Conservation (phyloP, 2,329 filamentous ascomycete genomes). For the Colletotrichum tropicale region DNA sequence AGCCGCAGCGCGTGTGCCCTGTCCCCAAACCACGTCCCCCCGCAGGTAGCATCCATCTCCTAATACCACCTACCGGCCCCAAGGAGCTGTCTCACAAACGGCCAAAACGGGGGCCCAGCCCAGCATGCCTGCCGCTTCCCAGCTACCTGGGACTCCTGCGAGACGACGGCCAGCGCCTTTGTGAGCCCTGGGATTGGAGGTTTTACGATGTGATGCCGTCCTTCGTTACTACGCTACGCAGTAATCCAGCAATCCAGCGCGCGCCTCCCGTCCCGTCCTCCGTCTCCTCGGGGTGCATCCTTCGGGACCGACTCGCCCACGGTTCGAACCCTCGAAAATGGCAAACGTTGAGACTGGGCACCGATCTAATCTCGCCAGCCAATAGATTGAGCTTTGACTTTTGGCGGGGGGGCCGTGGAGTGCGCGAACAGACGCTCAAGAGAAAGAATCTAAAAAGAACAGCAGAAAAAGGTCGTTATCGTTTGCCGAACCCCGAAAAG, state of each 20-base stretch:
- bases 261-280: neutral
- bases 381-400: constrained; percentile 3
- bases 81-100: neutral
- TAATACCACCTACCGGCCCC: neutral
- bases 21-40: neutral
- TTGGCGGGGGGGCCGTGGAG: neutral
- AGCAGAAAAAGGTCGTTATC: neutral
- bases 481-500: neutral
- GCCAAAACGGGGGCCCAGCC: neutral
- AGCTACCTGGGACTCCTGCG: neutral
- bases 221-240: no score
- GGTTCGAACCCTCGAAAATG: neutral
- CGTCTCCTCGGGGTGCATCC: neutral
- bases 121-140: neutral
- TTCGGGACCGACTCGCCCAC: neutral
- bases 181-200: neutral
- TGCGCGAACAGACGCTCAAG: neutral
- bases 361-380: neutral
- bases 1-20: neutral
- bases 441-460: neutral
- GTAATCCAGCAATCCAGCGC: neutral
- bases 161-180: neutral
- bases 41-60: neutral
- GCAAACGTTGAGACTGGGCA: constrained; percentile 8
- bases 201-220: neutral